Evolutionary conservation across 139 green algal species (phyloP), one percentile per base, ranked within the genome.

Genomic region (Raphidocelis subcapitata): DNA sequence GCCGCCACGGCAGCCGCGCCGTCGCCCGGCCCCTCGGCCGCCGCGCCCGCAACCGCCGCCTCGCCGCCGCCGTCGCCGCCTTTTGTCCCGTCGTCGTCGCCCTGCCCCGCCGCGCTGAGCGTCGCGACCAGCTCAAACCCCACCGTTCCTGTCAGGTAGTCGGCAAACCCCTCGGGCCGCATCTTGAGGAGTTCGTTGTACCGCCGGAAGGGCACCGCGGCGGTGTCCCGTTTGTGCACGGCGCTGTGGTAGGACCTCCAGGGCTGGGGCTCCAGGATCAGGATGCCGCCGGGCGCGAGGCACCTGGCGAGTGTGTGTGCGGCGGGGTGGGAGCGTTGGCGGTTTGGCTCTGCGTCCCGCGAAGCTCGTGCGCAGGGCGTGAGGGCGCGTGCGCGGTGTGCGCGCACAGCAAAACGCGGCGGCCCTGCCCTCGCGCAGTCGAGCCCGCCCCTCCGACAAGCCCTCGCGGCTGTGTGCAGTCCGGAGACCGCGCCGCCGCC

Each of bases 221-320:
- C 41, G 8, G 72, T 80, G 26, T 80, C 83, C 62, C 67, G 79
- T 76, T 97, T 97, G 63, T 65, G 65, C 2, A 85, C 65, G 0
- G 92, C 91, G 28, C 52, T 78, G 61, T 44, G 47, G 82, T 98
- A 98, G 1, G 89, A 95, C 26, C 77, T 80, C 90, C 89, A 97
- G 16, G 90, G 91, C 86, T 98, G 94, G 3, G 93, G 91, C 84
- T 98, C 94, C 60, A 98, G 77, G 3, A 98, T 65, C 37, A 98
- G 80, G 44, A 89, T 64, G 29, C 94, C 93, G 0, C 93, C 93
- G 46, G 86, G 85, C 5, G 72, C 54, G 26, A 92, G 72, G 35
- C 66, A 74, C 74, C 41, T 72, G 52, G 15, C 16, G 26, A 46
- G 16, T 32, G 29, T 23, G 21, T n/a, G 54, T 21, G 23, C 10